Percentiles rank a stretch among this genome's conserved stretches.
phyloP scores from a whole-genome alignment of 2,329 filamentous ascomycete genomes.

The Beauveria sp. region DNA sequence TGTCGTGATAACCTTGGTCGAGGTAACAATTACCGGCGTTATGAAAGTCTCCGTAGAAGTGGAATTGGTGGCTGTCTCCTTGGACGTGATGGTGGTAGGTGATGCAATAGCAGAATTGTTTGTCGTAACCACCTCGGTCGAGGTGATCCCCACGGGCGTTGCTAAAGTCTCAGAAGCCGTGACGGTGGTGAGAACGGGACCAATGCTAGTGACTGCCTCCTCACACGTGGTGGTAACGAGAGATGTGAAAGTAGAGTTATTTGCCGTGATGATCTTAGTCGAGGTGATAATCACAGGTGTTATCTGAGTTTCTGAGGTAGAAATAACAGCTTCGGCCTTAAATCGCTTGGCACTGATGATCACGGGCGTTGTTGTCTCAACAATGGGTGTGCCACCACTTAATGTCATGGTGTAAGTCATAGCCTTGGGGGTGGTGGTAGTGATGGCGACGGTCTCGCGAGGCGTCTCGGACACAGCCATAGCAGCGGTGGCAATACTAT shows the following conservation, averaged over 20 bases:
- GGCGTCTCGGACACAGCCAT: background rate
- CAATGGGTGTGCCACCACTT: background rate
- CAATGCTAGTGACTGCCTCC: background rate
- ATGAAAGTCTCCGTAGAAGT: no score
- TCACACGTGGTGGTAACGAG: background rate
- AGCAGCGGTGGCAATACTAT: background rate
- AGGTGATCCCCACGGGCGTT: background rate
- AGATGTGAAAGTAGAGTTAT: background rate
- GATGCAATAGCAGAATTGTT: background rate
- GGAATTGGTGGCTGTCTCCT: no score
- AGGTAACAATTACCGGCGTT: background rate
- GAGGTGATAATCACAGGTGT: background rate
- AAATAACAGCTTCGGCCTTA: background rate
- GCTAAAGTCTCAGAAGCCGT: background rate
- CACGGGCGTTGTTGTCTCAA: background rate
- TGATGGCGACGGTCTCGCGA: background rate
- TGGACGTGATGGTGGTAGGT: background rate
- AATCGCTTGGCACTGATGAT: background rate
- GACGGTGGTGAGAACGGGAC: background rate
- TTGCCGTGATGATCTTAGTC: background rate
- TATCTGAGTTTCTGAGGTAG: background rate
- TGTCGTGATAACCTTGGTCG: background rate
- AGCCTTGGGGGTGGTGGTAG: background rate
- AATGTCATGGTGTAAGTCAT: background rate
- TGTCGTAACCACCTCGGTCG: background rate